A percentile compares a stretch with the other conserved stretches of the same genome.
Evolutionary conservation across 1,284 basidiomycete genomes (phyloP).

Genomic region (Boletus smithii): DNA sequence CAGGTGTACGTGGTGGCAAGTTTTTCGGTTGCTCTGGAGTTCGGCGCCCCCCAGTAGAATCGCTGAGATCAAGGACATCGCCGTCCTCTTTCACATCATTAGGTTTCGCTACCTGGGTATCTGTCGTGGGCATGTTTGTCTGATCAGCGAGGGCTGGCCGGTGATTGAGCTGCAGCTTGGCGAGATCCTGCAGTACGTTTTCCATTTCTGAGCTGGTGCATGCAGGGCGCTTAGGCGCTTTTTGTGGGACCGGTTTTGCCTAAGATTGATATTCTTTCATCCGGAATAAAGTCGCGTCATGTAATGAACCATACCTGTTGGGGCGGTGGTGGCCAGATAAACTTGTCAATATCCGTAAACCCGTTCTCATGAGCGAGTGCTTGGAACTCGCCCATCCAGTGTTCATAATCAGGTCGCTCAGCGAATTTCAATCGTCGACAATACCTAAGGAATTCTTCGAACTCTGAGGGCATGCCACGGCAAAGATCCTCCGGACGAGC

Average conservation of each 20-base stretch:
- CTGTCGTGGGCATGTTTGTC: constrained; percentile 41
- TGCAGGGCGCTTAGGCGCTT: constrained; percentile 29
- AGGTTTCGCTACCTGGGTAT: constrained; percentile 33
- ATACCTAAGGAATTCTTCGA: constrained; percentile 71
- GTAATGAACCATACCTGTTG: constrained; percentile 24
- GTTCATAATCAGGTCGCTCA: constrained; percentile 62
- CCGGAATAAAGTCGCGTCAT: not conserved
- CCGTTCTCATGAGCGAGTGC: constrained; percentile 57
- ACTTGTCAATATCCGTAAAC: constrained; percentile 52
- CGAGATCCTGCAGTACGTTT: constrained; percentile 54
- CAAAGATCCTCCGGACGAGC: constrained; percentile 66
- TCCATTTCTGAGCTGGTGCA: constrained; percentile 44
- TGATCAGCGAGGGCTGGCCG: constrained; percentile 50
- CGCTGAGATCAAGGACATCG: constrained; percentile 49
- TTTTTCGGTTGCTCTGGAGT: constrained; percentile 25
- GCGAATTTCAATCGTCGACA: constrained; percentile 63
- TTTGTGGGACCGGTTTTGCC: constrained; percentile 27
- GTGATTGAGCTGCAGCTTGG: constrained; percentile 51
- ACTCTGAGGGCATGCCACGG: constrained; percentile 60
- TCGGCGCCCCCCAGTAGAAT: constrained; percentile 38
- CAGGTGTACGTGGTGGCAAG: constrained; percentile 29
- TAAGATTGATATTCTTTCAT: constrained; percentile 10
- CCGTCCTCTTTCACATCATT: constrained; percentile 27
- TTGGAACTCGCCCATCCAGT: constrained; percentile 59
- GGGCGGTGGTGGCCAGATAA: constrained; percentile 66